Percentiles rank a stretch among this genome's conserved stretches.
phyloP scores from a whole-genome alignment of 2,329 filamentous ascomycete genomes.

The Dryadomyces quercivorus region DNA sequence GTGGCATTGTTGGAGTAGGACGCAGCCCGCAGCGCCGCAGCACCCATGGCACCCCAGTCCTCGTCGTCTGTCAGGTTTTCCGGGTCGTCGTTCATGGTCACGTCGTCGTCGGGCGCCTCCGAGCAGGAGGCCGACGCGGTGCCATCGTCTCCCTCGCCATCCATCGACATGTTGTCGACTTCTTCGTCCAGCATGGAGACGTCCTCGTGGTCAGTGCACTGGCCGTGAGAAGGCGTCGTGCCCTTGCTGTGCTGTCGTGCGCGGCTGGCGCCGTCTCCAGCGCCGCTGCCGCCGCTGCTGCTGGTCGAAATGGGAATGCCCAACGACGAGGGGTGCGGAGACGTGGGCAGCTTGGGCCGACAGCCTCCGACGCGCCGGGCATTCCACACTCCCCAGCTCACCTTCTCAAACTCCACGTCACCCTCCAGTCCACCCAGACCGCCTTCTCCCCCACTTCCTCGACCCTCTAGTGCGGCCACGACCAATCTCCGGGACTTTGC shows the following conservation, averaged over 20 bases:
- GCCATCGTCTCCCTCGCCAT: conserved; percentile 59
- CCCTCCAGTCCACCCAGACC: conserved; percentile 43
- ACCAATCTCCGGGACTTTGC: conserved; percentile 84
- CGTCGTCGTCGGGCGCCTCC: conserved; percentile 55
- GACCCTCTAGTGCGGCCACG: conserved; percentile 81
- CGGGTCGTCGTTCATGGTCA: conserved; percentile 55
- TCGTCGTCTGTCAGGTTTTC: conserved; percentile 89
- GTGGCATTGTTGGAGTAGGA: conserved; percentile 43
- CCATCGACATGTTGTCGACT: conserved; percentile 89
- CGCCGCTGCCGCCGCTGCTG: no score
- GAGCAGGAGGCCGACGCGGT: conserved; percentile 63
- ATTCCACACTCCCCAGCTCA: conserved; percentile 95
- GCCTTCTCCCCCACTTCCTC: conserved; percentile 44
- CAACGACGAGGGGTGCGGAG: conserved; percentile 18
- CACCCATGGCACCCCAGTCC: conserved; percentile 85
- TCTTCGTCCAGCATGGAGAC: conserved; percentile 68
- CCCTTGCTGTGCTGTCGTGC: conserved; percentile 40
- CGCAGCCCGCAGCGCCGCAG: conserved; percentile 64
- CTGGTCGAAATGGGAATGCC: conserved; percentile 44
- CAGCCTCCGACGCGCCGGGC: conserved; percentile 44
- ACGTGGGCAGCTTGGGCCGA: conserved; percentile 18
- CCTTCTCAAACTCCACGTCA: conserved; percentile 82
- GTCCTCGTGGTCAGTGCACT: conserved; percentile 49
- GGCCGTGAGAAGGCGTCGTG: conserved; percentile 56
- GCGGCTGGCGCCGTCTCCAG: conserved; percentile 21